These are phyloP conservation scores for Neostapfia colusana DNA, from an alignment of 176 grass and related monocot genomes.

Conservation along the genomic window DNA sequence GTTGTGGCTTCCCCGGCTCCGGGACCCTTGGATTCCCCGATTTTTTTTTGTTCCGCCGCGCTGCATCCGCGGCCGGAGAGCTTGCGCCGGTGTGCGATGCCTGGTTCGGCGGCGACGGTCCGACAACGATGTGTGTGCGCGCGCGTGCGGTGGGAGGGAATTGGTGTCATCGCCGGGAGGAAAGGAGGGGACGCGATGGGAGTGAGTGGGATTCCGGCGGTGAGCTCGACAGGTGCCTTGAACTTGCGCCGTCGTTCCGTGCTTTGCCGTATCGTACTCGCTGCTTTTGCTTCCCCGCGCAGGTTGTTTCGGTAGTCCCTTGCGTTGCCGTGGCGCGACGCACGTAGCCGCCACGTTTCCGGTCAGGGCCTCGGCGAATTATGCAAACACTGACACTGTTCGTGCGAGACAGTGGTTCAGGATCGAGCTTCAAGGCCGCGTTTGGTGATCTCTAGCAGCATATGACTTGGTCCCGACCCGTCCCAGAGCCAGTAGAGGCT, in stretches of 20 bases:
- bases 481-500: too few relatives aligned
- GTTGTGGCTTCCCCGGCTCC: not conserved
- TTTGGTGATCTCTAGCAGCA: too few relatives aligned
- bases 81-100: not conserved
- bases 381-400: not conserved
- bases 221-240: constrained; percentile 2
- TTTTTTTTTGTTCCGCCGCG: not conserved
- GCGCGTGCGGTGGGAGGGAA: too few relatives aligned
- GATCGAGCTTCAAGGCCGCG: not conserved
- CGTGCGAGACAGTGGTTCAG: not conserved
- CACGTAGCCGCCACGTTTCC: not conserved
- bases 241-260: not conserved
- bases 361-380: not conserved
- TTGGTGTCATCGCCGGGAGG: too few relatives aligned
- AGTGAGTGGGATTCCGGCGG: constrained; percentile 1
- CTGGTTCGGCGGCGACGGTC: constrained; percentile 5
- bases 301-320: not conserved
- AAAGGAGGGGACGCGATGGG: too few relatives aligned
- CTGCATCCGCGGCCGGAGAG: not conserved
- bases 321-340: not conserved
- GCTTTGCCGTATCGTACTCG: not conserved
- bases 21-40: not conserved
- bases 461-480: constrained; percentile 3
- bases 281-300: not conserved
- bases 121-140: not conserved